A percentile compares a stretch with the other conserved stretches of the same genome.
phyloP scores from a whole-genome alignment of 305 asterid species.

The Solanum chacoense region DNA sequence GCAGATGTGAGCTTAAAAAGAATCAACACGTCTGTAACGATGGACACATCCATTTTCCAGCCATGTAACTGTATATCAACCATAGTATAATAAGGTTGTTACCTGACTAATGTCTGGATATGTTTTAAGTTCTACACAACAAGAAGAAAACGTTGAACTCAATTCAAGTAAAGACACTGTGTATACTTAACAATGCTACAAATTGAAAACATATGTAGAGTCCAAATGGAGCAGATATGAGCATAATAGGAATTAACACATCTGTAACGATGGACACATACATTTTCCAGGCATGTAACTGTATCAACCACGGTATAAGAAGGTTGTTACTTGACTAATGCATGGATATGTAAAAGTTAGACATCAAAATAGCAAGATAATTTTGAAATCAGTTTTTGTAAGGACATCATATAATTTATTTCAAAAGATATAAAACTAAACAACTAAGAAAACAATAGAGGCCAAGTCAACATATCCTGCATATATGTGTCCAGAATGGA shows the following conservation, averaged over 20 bases:
- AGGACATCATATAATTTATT: background rate
- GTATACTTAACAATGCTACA: background rate
- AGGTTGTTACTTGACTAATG: constrained; percentile 46
- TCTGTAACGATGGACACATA: constrained; percentile 45
- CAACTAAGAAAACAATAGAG: background rate
- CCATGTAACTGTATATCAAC: constrained; percentile 22
- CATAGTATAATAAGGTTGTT: constrained; percentile 1
- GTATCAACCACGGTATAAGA: constrained; percentile 29
- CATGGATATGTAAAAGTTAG: background rate
- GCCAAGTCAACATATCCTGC: background rate
- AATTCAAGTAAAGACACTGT: too few relatives aligned
- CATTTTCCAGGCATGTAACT: constrained; percentile 56
- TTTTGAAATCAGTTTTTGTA: background rate
- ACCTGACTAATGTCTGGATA: constrained; percentile 23
- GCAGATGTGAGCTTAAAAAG: constrained; percentile 8
- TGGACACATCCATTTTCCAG: constrained; percentile 14
- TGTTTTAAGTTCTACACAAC: background rate
- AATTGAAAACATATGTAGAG: background rate
- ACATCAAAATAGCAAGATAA: background rate
- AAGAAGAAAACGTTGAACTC: background rate
- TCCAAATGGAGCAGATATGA: constrained; percentile 37
- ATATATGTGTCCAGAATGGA: background rate
- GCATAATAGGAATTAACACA: constrained; percentile 16
- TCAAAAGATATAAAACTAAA: background rate
- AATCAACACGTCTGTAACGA: constrained; percentile 16